Base-by-base conservation (phyloP, 2,329 filamentous ascomycete genomes). In the Colletotrichum theobromicola region DNA sequence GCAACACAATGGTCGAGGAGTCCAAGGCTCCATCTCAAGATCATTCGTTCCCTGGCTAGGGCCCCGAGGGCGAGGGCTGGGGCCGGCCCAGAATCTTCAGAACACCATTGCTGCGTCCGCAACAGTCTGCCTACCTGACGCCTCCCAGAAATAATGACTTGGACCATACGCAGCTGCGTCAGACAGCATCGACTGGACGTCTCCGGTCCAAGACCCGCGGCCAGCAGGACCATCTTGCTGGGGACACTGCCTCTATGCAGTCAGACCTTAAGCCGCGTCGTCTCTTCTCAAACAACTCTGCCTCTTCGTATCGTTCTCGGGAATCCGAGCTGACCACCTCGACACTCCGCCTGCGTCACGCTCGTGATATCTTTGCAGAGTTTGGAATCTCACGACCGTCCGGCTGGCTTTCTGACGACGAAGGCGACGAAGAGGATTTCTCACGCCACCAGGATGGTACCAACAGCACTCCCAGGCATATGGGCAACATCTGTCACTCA, bases 381-480 rank as follows among this genome's bases (percentile, higher is more conserved):
- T 85, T 88, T 77, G 83, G 85, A 3, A 84, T 89, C 70, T 83
- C 86, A 28, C 82, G 83, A 24, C 88, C 88, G 35, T 79, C 83
- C 34, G 85, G 86, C 65, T 88, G 86, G 87, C 81, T 87, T 57
- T 86, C 85, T 67, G 85, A 87, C 50, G 82, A 84, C n/a, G 85
- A 87, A 46, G 82, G 84, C n/a, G 82, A 82, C 75, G 77, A 78
- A 32, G 75, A 78, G 58, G 72, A 73, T 46, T 61, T 57, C 26
- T 74, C 67, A 67, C 75, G 64, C n/a, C 63, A 68, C 5, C 79
- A 80, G 74, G 82, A 83, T 78, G 82, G 83, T 8, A 72, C 74
- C 58, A 82, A 81, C 72, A 77, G 79, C 75, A 79, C 76, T 69
- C 78, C 78, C 69, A 78, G 71, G 73, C 75, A 77, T 72, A 79